phyloP scores from a whole-genome alignment of 306 rosid genomes.

The Pterocarpus macrocarpus region DNA sequence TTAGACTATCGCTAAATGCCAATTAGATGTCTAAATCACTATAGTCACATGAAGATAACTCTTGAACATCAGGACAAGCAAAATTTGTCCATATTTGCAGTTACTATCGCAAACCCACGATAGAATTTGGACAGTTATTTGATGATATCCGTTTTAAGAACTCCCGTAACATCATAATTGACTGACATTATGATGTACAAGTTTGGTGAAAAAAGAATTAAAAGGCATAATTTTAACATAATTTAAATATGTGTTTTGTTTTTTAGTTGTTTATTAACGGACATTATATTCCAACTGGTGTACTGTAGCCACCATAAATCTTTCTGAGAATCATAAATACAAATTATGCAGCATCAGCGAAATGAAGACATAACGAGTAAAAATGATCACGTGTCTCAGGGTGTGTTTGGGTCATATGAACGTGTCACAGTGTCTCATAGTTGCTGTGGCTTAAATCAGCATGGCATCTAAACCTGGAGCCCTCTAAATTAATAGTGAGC shows the following conservation, averaged over 20 bases:
- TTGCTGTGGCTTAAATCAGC: conserved; percentile 49
- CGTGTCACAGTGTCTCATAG: conserved; percentile 32
- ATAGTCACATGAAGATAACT: too few relatives aligned
- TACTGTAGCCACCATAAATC: not conserved
- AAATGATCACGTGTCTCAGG: conserved; percentile 49
- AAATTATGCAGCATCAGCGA: conserved; percentile 29
- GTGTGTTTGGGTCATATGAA: conserved; percentile 33
- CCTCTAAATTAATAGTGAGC: conserved; percentile 43
- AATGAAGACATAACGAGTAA: conserved; percentile 28
- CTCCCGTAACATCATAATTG: not conserved
- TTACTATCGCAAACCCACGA: too few relatives aligned
- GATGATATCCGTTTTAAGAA: not conserved
- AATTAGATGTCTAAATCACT: too few relatives aligned
- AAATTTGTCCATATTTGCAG: too few relatives aligned
- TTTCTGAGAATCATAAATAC: conserved; percentile 31
- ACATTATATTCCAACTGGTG: not conserved
- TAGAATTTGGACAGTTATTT: too few relatives aligned
- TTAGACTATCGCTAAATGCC: too few relatives aligned
- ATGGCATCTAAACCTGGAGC: conserved; percentile 51
- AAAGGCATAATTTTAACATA: not conserved
- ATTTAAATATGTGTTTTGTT: not conserved
- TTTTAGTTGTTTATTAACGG: not conserved
- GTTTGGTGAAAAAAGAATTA: not conserved
- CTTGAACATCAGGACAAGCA: too few relatives aligned
- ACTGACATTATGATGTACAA: not conserved